These are phyloP conservation scores for Aphanomyces stellatus DNA, from an alignment of 352 stramenopile genomes.

Conservation along the genomic window DNA sequence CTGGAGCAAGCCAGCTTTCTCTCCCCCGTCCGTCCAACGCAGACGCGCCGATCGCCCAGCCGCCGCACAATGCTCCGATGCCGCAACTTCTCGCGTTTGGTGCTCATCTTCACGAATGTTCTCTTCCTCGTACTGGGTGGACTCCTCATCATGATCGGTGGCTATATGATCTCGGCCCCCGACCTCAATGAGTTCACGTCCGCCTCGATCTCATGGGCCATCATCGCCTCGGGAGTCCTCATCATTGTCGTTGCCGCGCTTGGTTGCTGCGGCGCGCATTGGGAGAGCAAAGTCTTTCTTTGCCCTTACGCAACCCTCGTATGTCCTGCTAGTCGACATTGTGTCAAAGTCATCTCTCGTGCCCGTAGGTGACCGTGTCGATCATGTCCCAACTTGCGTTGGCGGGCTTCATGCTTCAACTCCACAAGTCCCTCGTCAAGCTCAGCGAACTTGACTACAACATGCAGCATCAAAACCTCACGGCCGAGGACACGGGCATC, in stretches of 20 bases:
- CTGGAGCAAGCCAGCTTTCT: neutral
- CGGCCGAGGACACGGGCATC: slow-evolving; percentile 43
- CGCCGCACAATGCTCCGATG: slow-evolving; percentile 23
- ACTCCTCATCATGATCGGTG: slow-evolving; percentile 69
- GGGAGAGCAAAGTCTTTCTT: slow-evolving; percentile 80
- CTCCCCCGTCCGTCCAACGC: neutral
- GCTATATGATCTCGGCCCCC: slow-evolving; percentile 71
- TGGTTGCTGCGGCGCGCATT: slow-evolving; percentile 73
- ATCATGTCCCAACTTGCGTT: slow-evolving; percentile 69
- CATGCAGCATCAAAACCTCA: slow-evolving; percentile 35
- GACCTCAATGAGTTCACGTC: slow-evolving; percentile 77
- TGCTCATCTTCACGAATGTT: slow-evolving; percentile 84
- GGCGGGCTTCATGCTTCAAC: slow-evolving; percentile 70
- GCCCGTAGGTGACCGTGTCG: slow-evolving; percentile 42
- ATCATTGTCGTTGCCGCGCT: slow-evolving; percentile 71
- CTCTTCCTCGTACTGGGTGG: slow-evolving; percentile 75
- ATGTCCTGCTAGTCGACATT: neutral
- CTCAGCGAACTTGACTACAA: slow-evolving; percentile 65
- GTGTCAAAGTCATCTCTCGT: too few relatives aligned
- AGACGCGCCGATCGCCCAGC: neutral
- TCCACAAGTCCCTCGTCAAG: slow-evolving; percentile 59
- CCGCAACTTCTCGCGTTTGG: slow-evolving; percentile 62
- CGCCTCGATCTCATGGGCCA: slow-evolving; percentile 59
- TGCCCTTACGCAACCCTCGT: slow-evolving; percentile 69
- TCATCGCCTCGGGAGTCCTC: slow-evolving; percentile 69